Evolutionary conservation across 1,284 basidiomycete species (phyloP), one percentile per base, ranked within the genome.

Genomic region (Fomes fomentarius): DNA sequence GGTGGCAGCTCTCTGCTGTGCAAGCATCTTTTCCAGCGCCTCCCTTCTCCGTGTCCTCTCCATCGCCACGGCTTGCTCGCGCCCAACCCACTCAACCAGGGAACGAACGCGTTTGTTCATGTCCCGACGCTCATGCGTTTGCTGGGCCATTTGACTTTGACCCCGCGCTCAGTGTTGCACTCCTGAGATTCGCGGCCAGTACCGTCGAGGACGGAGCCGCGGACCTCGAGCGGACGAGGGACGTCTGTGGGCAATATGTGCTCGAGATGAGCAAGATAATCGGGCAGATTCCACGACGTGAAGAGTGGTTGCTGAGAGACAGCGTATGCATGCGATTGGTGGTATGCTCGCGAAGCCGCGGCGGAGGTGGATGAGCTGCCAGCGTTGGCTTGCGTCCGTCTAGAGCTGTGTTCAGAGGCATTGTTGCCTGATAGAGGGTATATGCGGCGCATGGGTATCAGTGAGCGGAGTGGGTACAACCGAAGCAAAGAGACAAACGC

Each of bases 91-190:
- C 66, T 98, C 96, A 31, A 96, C 84, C 54, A 98, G 82, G 52
- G 90, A 86, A 41, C 94, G 81, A 19, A 97, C 94, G 19, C 96
- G 86, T 75, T 98, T 98, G 70, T 94, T 92, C 94, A 99, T 97
- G 69, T 99, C 96, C 17, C 89, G 22, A 96, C 87, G 62, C 95
- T 97, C 82, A 90, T 94, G 47, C 96, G 82, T 71, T 97, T 96
- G 59, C 86, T 84, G 0, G 96, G 96, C 87, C 94, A 99, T 64
- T 93, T 91, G 54, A 98, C 90, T 70, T 94, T 92, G 22, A 95
- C 93, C 1, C 94, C 92, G 37, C 93, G 81, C 70, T 98, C 96
- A 62, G 86, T 79, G 8, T 81, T 84, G 60, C 77, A 74, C 54
- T 87, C 86, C 19, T 78, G 55, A n/a, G 70, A 69, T 57, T 75